Base-by-base conservation (phyloP, 805 yeast species). In the Teunomyces aglyptinius region DNA sequence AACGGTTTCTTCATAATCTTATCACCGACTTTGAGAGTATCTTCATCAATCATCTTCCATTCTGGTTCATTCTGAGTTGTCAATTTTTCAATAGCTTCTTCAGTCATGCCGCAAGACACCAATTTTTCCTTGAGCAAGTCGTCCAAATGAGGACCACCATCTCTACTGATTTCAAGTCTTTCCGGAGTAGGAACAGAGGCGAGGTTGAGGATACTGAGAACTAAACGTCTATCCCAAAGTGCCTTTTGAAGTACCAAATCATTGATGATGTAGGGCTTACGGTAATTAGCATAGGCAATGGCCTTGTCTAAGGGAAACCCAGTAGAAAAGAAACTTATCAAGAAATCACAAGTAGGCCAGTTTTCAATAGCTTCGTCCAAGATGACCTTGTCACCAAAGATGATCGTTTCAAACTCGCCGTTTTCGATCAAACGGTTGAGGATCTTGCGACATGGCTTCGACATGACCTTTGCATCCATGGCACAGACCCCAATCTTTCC, bases 401-500 rank as follows among this genome's bases (percentile, higher is more conserved):
- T 90, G 15, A 94, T 87, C 0, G 98, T 89, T 60, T 94, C 98
- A 64, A 94, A 94, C 68, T 94, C 98, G 24, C 97, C 97, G 55
- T 87, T 83, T 55, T 87, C 96, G 48, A 92, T 87, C 60, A 94
- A 71, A 44, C 96, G 75, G 64, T 88, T 90, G 57, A 94, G 73
- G 53, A 94, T 94, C 50, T 87, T 88, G 49, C 98, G 75, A 61
- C 97, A 92, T 2, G 99, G 99, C 70, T 94, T 94, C 38, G 96
- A 86, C 60, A 96, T 77, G 1, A 91, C 99, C 66, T 94, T 94
- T 49, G 91, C 85, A 66, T 94, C 99, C 97, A 94, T 91, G 8
- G 99, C 99, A 70, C 99, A 94, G 1, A 94, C 96, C 44, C 99
- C 99, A 56, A 94, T 89, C 54, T 89, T 91, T 33, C 99, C 98